Conservation (phyloP, 2,329 filamentous ascomycete species). For the Pezicula carpinea region DNA sequence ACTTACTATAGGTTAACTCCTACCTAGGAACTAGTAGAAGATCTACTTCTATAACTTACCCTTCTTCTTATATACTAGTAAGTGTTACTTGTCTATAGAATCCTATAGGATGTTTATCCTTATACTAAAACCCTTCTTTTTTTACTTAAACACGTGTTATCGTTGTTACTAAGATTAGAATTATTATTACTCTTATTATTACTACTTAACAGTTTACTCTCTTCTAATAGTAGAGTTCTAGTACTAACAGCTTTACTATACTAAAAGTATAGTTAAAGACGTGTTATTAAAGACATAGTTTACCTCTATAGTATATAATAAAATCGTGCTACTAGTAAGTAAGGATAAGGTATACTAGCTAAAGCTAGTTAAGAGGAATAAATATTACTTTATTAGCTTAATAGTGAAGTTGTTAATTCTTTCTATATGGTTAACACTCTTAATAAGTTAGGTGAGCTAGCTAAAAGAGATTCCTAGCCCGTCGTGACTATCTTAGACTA, state of each 20-base stretch:
- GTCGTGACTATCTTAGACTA: neutral
- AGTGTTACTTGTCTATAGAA: slow-evolving; percentile 4
- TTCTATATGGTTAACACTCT: too few relatives aligned
- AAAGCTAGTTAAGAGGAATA: neutral
- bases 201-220: too few relatives aligned
- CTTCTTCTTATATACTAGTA: neutral
- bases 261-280: neutral
- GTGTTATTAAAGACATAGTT: neutral
- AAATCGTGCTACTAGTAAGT: too few relatives aligned
- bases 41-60: neutral
- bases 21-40: slow-evolving; percentile 1
- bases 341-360: too few relatives aligned
- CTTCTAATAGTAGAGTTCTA: too few relatives aligned
- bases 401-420: neutral
- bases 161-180: slow-evolving; percentile 2
- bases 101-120: slow-evolving; percentile 5
- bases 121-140: neutral
- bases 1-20: slow-evolving; percentile 4
- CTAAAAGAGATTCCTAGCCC: neutral
- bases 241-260: neutral
- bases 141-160: slow-evolving; percentile 4
- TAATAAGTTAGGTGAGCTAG: neutral
- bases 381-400: slow-evolving; percentile 1
- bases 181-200: slow-evolving; percentile 1
- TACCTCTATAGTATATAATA: neutral